phyloP scores from a whole-genome alignment of 306 rosid species.

The Ochetophila trinervis region DNA sequence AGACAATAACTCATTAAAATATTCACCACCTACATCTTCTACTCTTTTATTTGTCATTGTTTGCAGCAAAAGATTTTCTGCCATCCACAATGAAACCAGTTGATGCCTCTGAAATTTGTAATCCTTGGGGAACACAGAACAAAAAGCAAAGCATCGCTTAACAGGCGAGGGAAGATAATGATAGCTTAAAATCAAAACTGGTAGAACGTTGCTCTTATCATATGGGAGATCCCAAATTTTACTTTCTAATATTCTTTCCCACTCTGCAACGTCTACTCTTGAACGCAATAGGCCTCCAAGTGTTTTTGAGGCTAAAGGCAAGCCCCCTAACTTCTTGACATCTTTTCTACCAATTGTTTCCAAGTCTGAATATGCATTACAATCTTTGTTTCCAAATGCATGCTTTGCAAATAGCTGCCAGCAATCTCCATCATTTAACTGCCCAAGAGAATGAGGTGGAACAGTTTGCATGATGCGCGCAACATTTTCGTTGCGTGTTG shows the following conservation, averaged over 20 bases:
- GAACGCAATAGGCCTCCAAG: no score
- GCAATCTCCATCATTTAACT: no score
- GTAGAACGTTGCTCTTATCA: background rate
- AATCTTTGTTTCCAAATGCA: no score
- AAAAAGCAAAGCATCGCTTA: conserved; percentile 17
- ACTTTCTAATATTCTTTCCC: background rate
- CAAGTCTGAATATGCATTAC: background rate
- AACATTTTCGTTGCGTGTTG: no score
- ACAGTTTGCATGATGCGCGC: no score
- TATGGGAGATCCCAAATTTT: conserved; percentile 7
- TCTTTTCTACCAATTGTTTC: conserved; percentile 3
- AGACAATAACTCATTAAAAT: background rate
- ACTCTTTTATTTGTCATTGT: background rate
- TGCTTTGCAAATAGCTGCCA: no score
- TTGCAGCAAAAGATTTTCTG: conserved; percentile 10
- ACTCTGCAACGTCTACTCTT: background rate
- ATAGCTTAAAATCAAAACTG: conserved; percentile 8
- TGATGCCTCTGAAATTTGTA: no score
- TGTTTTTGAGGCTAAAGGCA: conserved; percentile 23
- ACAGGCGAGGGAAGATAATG: conserved; percentile 8
- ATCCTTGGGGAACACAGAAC: conserved; percentile 17
- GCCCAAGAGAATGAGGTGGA: no score
- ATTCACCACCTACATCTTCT: no score
- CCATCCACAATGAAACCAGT: conserved; percentile 13
- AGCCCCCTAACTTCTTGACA: conserved; percentile 8